Base-by-base conservation (phyloP, 1,139 yeast genomes). In the Arxiozyma slooffiae region DNA sequence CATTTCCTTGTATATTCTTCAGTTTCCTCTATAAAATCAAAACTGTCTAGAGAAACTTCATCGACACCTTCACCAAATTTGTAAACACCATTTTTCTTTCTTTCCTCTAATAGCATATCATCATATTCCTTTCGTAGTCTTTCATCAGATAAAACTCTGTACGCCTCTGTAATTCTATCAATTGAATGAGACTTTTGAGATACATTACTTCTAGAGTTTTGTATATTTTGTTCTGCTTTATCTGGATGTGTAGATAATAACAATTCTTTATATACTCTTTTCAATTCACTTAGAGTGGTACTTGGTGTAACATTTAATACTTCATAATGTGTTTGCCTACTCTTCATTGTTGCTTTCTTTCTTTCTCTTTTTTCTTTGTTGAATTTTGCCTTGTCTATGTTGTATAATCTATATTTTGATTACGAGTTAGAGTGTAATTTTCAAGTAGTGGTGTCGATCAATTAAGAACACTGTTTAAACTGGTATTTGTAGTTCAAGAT, bases 201-300 rank as follows among this genome's bases (percentile, higher is more conserved):
- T 3, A 24, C 9, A 20, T 22, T 26, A 4, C n/a, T n/a, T 4
- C 22, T 21, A 6, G 26, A 21, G 48, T 55, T 47, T 46, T 38
- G 26, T 7, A n/a, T 7, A 30, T 34, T 18, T 42, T 20, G 39
- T 7, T 42, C 46, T 7, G 38, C 21, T 62, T 88, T 88, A 61
- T 88, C 97, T 0, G 97, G 97, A 64, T 88, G 97, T 9, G 77
- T 66, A 6, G 66, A 62, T 4, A 89, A 69, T n/a, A 88, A 71
- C 18, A 75, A 76, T 38, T 66, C 68, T 52, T 75, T 76, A 61
- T 88, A 89, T 0, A 92, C 88, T 16, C 64, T 63, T 57, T 79
- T 81, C 24, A 89, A 72, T 17, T 77, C 80, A 1, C 55, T 57
- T 0, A 57, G 55, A 0, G 69, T 51, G 0, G 80, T 75, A 8